Evolutionary conservation across 1,284 basidiomycete species (phyloP), one percentile per base, ranked within the genome.

Genomic region (Ustilago lituana): DNA sequence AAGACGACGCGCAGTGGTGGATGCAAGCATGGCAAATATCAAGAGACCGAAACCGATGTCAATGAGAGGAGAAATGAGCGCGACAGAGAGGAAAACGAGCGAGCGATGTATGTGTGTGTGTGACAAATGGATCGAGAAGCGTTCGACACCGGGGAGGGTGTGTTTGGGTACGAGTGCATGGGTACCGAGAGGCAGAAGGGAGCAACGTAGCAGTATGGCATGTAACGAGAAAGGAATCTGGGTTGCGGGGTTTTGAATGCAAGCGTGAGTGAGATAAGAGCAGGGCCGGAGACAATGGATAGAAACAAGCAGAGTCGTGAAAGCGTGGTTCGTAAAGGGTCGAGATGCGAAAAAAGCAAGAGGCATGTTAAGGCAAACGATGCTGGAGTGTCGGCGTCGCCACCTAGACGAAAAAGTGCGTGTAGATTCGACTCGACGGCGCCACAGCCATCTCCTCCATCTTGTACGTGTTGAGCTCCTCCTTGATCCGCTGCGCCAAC

Each of bases 371-470:
- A n/a, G n/a, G n/a, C n/a, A n/a, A n/a, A n/a, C 31, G 23, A 37
- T 41, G 14, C 17, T 20, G 27, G 27, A 24, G 35, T 11, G 12
- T n/a, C n/a, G n/a, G n/a, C n/a, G n/a, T n/a, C n/a, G n/a, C n/a
- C 15, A 17, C 19, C 49, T 48, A 79, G 24, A 79, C 77, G 50
- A 79, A 79, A 45, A 79, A 79, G 68, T 79, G 77, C 9, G 77
- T 79, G 53, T 80, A 74, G 59, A 82, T 74, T n/a, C 80, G 77
- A 27, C 77, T 79, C 33, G 68, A 61, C 12, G 79, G 68, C 20
- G 96, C 94, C 62, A 97, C 92, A 80, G 93, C 92, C 94, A 97
- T 96, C 85, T 94, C 92, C 84, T 96, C 94, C 90, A 96, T 92
- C 86, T 96, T 96, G 85, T 91, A 96, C 63, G 92, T 93, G 84